Evolutionary conservation across 345 rosid species (phyloP), one percentile per base, ranked within the genome.

Genomic region (Litchi chinensis): DNA sequence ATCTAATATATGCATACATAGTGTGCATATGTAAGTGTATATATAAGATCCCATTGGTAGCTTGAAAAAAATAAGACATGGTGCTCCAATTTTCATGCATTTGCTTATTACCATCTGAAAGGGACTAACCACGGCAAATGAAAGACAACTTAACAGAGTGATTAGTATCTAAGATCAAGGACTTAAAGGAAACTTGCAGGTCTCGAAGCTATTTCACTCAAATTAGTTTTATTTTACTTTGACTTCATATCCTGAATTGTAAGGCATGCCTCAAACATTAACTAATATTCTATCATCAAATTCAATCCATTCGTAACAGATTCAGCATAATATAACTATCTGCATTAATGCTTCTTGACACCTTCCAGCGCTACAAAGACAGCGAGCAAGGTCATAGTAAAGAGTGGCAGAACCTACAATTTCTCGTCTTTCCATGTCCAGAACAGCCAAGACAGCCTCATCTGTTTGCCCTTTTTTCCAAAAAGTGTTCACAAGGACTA

Each of bases 341-440:
- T 83, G 93, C 71, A 76, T 50, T 41, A 95, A 83, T 70, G 95
- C 98, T 87, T 95, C 97, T 65, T 83, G 81, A 83, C 93, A 92
- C 85, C 96, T 91, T 83, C 97, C 97, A 70, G 91, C 90, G 71
- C 95, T 86, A 79, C 96, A 92, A 67, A 95, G 97, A 84, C 99
- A 95, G 54, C 98, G 91, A 80, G 98, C 95, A 79, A 95, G 96
- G 84, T 95, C 98, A 60, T 91, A 95, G 87, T 95, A 95, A 50
- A 95, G 93, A 85, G 97, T 95, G 84, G 97, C 97, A 48, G 95
- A 93, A 76, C 98, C 99, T 80, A 95, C 97, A 80, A 93, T 87
- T 74, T 98, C 99, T 73, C 90, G 90, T 74, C 87, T 86, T 88
- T 95, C 98, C 99, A 93, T 95, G 32, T 87, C 91, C 81, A 85